Evolutionary conservation across 2,329 filamentous ascomycete genomes (phyloP), one percentile per base, ranked within the genome.

Genomic region (Alternaria alternata): DNA sequence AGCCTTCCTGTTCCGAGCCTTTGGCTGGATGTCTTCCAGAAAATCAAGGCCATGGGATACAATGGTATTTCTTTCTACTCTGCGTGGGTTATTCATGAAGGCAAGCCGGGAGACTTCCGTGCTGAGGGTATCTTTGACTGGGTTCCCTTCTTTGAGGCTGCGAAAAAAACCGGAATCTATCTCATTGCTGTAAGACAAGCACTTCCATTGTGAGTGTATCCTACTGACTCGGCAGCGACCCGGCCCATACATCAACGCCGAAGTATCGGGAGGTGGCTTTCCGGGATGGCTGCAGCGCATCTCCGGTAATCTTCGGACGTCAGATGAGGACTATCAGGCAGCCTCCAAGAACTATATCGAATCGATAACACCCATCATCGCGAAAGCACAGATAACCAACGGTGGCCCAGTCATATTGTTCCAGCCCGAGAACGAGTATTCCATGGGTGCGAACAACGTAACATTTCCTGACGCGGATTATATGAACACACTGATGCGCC

Each of bases 381-480:
- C 91, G 2, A 87, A 88, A 57, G 88, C 87, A 1, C 91, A 94
- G 69, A 93, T 94, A 68, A 93, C 90, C 1, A 91, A 93, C 51
- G 91, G 90, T 0, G 92, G 92, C 0, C 91, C 91, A 0, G 83
- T 94, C 3, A 91, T 94, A 61, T 79, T 94, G 1, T 85, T 90
- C 53, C 91, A 95, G 73, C 88, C 90, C 0, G 92, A 95, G 73
- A 94, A 94, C 63, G 92, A 94, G 73, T 93, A 94, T 71, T 87
- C 84, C 3, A 76, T 80, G 28, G 82, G 81, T 5, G 74, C 79
- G 28, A 80, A 80, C 5, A 79, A 84, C 7, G 75, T 77, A 0
- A 76, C 78, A 4, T 91, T 89, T 61, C 89, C 89, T 0, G 87
- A 91, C 67, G 82, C 83, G 0, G 80, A 83, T 0, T 94, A 93